Base-by-base conservation (phyloP, 768 basidiomycete species). In the Pisolithus sp. region DNA sequence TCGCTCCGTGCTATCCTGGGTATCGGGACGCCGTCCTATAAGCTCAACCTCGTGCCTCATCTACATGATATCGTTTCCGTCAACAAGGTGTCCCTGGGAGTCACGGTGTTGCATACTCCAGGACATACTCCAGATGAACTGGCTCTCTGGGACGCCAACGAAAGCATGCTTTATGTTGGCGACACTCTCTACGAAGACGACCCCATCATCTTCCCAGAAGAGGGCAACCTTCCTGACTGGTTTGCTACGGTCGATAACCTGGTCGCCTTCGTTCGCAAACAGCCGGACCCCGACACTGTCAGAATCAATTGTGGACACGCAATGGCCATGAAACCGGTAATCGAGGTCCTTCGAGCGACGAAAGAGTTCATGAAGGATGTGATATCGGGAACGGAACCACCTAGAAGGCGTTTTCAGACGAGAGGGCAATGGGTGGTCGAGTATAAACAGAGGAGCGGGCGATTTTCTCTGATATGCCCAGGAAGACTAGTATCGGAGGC, bases 111-210 rank as follows among this genome's bases (percentile, higher is more conserved):
- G 50, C 80, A 82, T 53, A 80, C 78, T 0, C 79, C 80, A 0
- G 79, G 80, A 24, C 81, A 82, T 52, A 81, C 76, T 0, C 80
- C 80, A 2, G 81, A 82, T 63, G 75, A 80, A 56, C 62, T 80
- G n/a, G 79, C 78, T 0, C 55, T 80, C 4, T 82, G 77, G 66
- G 77, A 81, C 50, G 64, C 61, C 12, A 60, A 54, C 6, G 80
- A 81, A 48, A 65, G 62, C 54, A 77, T 80, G 78, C 64, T 80
- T 1, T 82, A 79, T 45, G 77, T 79, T 9, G 81, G 81, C 3
- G 81, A 82, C 53, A 74, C n/a, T n/a, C 77, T 30, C 30, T 30
- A 83, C 54, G 80, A 82, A 56, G 38, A 39, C 38, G 8, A n/a
- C 8, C 38, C 38, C 38, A 8, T 39, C 38, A 39, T 39, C n/a